Percentiles rank a stretch among this genome's conserved stretches.
phyloP scores from a whole-genome alignment of 192 early-diverging fungal genomes.

The Chytriomyces sp. region DNA sequence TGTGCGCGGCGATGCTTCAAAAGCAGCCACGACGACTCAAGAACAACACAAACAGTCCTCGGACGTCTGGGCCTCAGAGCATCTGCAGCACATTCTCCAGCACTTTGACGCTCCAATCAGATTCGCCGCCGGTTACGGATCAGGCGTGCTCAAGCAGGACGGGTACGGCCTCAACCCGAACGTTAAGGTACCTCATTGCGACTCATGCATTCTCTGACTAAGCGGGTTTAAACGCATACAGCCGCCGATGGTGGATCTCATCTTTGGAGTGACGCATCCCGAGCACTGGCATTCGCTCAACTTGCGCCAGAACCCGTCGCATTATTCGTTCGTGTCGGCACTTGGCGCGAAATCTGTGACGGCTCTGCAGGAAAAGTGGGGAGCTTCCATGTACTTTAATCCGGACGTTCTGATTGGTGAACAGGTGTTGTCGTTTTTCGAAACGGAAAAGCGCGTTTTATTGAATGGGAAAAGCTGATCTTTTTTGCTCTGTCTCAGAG shows the following conservation, averaged over 20 bases:
- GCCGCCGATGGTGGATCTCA: slow-evolving; percentile 91
- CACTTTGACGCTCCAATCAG: slow-evolving; percentile 59
- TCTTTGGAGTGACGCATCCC: slow-evolving; percentile 94
- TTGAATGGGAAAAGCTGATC: not conserved
- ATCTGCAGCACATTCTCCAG: slow-evolving; percentile 24
- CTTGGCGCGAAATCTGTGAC: slow-evolving; percentile 78
- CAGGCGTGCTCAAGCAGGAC: slow-evolving; percentile 88
- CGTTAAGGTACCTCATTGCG: slow-evolving; percentile 36
- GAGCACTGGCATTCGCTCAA: slow-evolving; percentile 98
- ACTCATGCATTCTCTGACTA: slow-evolving; percentile 4
- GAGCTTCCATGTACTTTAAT: slow-evolving; percentile 96
- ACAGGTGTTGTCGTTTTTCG: slow-evolving; percentile 57
- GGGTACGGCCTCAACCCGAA: slow-evolving; percentile 61
- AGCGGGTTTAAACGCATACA: slow-evolving; percentile 1
- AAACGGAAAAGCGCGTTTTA: too few species aligned
- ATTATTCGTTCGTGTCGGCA: slow-evolving; percentile 84
- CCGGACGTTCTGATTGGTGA: slow-evolving; percentile 88
- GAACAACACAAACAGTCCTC: too few species aligned
- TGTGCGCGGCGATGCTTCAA: too few species aligned
- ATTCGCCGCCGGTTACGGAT: slow-evolving; percentile 94
- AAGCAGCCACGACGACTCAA: too few species aligned
- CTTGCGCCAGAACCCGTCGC: slow-evolving; percentile 84
- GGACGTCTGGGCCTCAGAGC: slow-evolving; percentile 20
- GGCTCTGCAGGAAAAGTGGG: slow-evolving; percentile 79
- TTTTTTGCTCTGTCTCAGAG: slow-evolving; percentile 39